Percentiles rank a stretch among this genome's conserved stretches.
phyloP scores from a whole-genome alignment of 1,284 basidiomycete species.

The Vanrija humicola region DNA sequence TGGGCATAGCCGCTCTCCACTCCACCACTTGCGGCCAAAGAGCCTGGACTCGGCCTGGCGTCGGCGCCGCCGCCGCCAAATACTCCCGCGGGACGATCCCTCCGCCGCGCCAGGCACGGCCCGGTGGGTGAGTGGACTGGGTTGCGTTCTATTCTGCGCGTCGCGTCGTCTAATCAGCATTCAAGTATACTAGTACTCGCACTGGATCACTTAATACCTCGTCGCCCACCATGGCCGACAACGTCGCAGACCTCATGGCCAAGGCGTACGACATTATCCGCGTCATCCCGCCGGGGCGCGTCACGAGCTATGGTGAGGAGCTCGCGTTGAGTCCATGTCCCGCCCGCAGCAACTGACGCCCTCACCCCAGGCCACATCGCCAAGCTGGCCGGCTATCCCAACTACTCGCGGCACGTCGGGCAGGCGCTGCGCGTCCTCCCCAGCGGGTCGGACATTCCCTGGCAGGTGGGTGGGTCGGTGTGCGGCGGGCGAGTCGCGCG shows the following conservation, averaged over 20 bases:
- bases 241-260: conserved; percentile 39
- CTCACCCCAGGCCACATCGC: conserved; percentile 72
- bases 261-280: conserved; percentile 43
- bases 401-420: conserved; percentile 73
- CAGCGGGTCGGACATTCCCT: conserved; percentile 31
- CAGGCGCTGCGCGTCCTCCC: conserved; percentile 52
- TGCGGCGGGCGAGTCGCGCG: no score
- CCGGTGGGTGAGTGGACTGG: no score
- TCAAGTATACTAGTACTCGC: no score
- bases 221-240: conserved; percentile 21
- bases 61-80: no score
- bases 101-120: no score
- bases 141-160: not conserved
- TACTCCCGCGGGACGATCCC: no score
- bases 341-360: no score
- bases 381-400: conserved; percentile 75
- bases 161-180: not conserved
- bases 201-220: no score
- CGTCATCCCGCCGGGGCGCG: conserved; percentile 34
- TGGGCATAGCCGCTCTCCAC: no score
- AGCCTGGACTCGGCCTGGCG: no score
- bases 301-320: conserved; percentile 44
- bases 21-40: no score
- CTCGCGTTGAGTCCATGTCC: no score
- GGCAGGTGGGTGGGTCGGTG: conserved; percentile 59